Evolutionary conservation across 257 asterid species (phyloP).

Genomic region (Capsicum rhomboideum): DNA sequence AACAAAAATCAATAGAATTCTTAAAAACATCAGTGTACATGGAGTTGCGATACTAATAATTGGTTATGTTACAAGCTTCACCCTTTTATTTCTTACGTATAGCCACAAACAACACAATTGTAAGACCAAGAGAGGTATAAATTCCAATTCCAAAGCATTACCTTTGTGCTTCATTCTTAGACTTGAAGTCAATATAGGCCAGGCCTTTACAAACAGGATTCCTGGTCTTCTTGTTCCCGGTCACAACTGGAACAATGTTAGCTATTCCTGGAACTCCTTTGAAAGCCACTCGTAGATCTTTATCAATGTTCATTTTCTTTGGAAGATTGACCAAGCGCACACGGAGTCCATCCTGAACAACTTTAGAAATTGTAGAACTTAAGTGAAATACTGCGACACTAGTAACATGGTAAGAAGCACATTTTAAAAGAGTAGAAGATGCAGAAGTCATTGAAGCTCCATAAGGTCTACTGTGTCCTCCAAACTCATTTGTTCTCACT

Average conservation of each 20-base stretch:
- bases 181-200: constrained; percentile 64
- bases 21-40: not conserved
- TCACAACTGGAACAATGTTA: constrained; percentile 63
- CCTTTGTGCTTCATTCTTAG: constrained; percentile 63
- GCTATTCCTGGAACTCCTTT: constrained; percentile 62
- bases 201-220: constrained; percentile 91
- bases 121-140: not conserved
- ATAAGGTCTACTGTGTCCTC: not conserved
- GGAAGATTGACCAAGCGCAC: constrained; percentile 90
- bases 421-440: not conserved
- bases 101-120: not conserved
- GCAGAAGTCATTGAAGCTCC: not conserved
- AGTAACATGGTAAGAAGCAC: not conserved
- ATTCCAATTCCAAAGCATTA: constrained; percentile 8
- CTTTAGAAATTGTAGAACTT: constrained; percentile 24
- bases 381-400: not conserved
- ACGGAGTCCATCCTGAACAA: constrained; percentile 35
- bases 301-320: constrained; percentile 76
- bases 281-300: constrained; percentile 64
- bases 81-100: not conserved
- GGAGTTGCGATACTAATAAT: not conserved
- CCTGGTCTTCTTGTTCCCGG: constrained; percentile 80
- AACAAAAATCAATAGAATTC: not conserved
- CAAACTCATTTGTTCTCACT: not conserved
- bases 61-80: not conserved